Evolutionary conservation across 2,329 filamentous ascomycete genomes (phyloP).

Genomic region (Neonectria neomacrospora): DNA sequence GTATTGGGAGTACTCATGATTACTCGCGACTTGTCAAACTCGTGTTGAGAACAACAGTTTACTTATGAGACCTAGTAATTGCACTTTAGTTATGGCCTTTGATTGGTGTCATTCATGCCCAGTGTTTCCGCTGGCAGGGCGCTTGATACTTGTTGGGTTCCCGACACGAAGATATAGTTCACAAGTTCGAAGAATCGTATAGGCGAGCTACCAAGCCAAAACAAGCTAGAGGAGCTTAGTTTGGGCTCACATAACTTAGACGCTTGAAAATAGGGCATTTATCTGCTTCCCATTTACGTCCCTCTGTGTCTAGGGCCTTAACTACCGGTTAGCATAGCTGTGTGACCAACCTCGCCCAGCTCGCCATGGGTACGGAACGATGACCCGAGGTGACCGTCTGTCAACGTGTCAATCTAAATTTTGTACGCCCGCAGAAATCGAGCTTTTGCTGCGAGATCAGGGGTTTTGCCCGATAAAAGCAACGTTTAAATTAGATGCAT

Average conservation of each 20-base stretch:
- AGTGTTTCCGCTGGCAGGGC: too few relatives aligned
- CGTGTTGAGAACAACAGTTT: background rate
- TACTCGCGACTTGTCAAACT: background rate
- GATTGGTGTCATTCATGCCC: background rate
- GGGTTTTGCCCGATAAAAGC: constrained; percentile 1
- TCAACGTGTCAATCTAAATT: background rate
- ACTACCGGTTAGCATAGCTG: too few relatives aligned
- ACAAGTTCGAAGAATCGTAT: background rate
- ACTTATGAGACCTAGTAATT: background rate
- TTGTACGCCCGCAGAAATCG: background rate
- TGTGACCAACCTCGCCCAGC: background rate
- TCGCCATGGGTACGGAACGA: background rate
- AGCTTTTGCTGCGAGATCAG: background rate
- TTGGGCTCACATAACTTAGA: background rate
- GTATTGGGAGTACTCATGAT: background rate
- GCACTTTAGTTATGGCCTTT: background rate
- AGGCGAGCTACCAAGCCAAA: background rate
- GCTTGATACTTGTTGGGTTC: background rate
- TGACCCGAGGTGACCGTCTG: background rate
- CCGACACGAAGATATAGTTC: background rate
- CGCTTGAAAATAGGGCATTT: too few relatives aligned
- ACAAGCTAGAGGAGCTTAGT: background rate
- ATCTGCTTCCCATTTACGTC: too few relatives aligned
- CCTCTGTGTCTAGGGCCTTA: background rate
- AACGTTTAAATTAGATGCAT: background rate